These are phyloP conservation scores for Colletotrichum sublineola DNA, from an alignment of 2,329 filamentous ascomycete genomes.

Conservation along the genomic window DNA sequence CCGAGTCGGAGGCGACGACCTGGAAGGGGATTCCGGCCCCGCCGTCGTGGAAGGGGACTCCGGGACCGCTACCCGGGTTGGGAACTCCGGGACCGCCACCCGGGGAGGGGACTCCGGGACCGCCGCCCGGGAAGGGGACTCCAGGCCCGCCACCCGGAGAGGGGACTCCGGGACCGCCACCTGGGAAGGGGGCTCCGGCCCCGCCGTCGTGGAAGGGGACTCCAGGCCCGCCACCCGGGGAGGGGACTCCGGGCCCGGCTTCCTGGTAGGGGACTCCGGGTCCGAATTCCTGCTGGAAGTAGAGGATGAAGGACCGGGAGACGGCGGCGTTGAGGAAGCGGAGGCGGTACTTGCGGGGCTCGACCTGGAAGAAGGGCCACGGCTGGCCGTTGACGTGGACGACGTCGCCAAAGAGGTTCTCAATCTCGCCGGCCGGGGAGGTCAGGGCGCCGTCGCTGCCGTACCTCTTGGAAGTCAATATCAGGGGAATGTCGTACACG, in stretches of 20 bases:
- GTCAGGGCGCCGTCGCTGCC: conserved; percentile 63
- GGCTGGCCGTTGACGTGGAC: conserved; percentile 71
- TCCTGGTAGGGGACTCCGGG: conserved; percentile 59
- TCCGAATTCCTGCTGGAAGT: conserved; percentile 52
- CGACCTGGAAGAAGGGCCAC: conserved; percentile 70
- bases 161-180: conserved; percentile 37
- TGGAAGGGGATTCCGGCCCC: conserved; percentile 58
- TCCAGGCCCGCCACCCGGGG: conserved; percentile 54
- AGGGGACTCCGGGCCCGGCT: conserved; percentile 54
- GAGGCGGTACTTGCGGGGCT: conserved; percentile 72
- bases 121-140: too few relatives aligned
- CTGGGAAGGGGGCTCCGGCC: conserved; percentile 57
- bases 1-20: conserved; percentile 67
- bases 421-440: conserved; percentile 58
- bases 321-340: conserved; percentile 65
- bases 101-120: too few relatives aligned
- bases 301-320: conserved; percentile 62
- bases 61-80: too few relatives aligned
- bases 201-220: conserved; percentile 58
- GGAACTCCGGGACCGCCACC: too few relatives aligned
- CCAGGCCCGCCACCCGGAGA: too few relatives aligned
- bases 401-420: conserved; percentile 67
- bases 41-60: conserved; percentile 31
- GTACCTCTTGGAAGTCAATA: conserved; percentile 65
- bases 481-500: conserved; percentile 66